A percentile compares a stretch with the other conserved stretches of the same genome.
These are phyloP conservation scores for Musa balbisiana DNA, from an alignment of 202 grass and related monocot genomes.

Conservation along the genomic window DNA sequence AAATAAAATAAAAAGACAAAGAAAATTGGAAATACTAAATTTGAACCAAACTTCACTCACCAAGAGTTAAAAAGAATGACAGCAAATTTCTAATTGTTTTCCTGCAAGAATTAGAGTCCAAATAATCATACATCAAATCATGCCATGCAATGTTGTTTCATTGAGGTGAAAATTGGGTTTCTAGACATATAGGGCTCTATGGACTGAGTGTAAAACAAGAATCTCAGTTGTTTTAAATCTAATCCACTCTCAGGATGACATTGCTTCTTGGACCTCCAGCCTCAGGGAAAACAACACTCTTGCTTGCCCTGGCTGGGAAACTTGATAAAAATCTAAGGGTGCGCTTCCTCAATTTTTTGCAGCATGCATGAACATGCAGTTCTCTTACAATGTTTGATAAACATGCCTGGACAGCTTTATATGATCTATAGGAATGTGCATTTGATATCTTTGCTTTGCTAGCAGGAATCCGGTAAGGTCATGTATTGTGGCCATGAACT, in stretches of 20 bases:
- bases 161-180: too few relatives aligned
- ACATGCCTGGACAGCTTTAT: not conserved
- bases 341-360: not conserved
- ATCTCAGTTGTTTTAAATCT: not conserved
- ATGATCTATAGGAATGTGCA: not conserved
- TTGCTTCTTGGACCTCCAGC: constrained; percentile 90
- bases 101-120: too few relatives aligned
- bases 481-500: constrained; percentile 68
- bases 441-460: constrained; percentile 1
- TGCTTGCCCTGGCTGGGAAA: constrained; percentile 73
- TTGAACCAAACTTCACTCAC: too few relatives aligned
- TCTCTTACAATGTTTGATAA: constrained; percentile 8
- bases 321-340: constrained; percentile 67
- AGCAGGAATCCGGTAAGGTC: constrained; percentile 56
- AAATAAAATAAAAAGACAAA: too few relatives aligned
- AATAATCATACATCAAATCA: too few relatives aligned
- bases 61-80: too few relatives aligned
- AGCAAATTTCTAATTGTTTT: too few relatives aligned
- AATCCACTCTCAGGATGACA: constrained; percentile 58
- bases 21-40: too few relatives aligned
- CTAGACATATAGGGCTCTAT: not conserved
- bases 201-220: not conserved
- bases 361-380: constrained; percentile 4
- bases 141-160: too few relatives aligned
- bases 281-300: constrained; percentile 77